These are phyloP conservation scores for Phytophthora macrochlamydospora DNA, from an alignment of 352 stramenopile species.

Conservation along the genomic window DNA sequence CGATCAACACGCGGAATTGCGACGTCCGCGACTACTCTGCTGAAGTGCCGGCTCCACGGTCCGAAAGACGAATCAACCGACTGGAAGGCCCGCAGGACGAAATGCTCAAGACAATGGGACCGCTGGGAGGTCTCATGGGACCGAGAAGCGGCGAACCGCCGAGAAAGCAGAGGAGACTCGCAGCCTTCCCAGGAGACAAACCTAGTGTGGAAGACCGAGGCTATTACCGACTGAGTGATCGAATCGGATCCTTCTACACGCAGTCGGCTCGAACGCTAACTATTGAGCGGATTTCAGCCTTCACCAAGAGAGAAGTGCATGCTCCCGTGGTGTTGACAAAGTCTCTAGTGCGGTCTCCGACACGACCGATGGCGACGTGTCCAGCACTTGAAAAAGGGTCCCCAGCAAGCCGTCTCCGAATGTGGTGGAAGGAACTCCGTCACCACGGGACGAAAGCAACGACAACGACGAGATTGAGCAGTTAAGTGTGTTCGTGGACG, in stretches of 20 bases:
- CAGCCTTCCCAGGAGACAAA: conserved; percentile 17
- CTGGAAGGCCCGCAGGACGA: conserved; percentile 43
- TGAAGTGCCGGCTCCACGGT: conserved; percentile 29
- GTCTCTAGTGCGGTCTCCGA: conserved; percentile 45
- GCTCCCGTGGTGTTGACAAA: conserved; percentile 47
- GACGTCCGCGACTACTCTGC: conserved; percentile 56
- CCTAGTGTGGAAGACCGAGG: conserved; percentile 57
- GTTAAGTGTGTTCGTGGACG: conserved; percentile 61
- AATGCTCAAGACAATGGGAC: conserved; percentile 73
- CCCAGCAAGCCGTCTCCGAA: conserved; percentile 15
- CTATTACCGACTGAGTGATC: conserved; percentile 85
- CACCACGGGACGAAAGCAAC: conserved; percentile 17
- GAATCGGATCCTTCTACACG: conserved; percentile 80
- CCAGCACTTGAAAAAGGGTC: conserved; percentile 57
- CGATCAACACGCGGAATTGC: conserved; percentile 83
- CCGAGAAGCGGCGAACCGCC: conserved; percentile 25
- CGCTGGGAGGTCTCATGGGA: conserved; percentile 70
- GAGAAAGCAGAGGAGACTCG: conserved; percentile 40
- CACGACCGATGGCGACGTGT: conserved; percentile 49
- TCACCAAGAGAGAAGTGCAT: conserved; percentile 60
- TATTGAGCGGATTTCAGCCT: conserved; percentile 70
- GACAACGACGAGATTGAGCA: conserved; percentile 18
- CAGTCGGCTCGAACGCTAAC: conserved; percentile 65
- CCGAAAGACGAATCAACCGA: conserved; percentile 28
- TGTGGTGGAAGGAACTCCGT: conserved; percentile 4